A percentile compares a stretch with the other conserved stretches of the same genome.
These are phyloP conservation scores for Ganoderma sinense DNA, from an alignment of 1,284 basidiomycete genomes.

Conservation along the genomic window DNA sequence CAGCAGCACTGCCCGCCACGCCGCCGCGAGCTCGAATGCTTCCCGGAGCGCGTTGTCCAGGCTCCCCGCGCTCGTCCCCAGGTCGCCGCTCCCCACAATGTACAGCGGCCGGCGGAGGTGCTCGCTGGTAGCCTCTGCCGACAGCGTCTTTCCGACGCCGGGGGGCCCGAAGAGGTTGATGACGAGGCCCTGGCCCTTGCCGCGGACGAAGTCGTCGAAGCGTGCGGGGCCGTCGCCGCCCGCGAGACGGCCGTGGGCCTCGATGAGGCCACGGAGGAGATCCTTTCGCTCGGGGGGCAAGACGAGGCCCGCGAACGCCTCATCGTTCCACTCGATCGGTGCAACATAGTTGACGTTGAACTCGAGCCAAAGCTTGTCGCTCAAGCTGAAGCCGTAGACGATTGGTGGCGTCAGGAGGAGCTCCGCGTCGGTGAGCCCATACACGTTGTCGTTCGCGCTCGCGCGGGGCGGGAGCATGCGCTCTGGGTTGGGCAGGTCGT, in stretches of 20 bases:
- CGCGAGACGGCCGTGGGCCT: conserved; percentile 53
- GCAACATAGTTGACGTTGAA: conserved; percentile 59
- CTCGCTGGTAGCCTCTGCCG: conserved; percentile 69
- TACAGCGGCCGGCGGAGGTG: conserved; percentile 65
- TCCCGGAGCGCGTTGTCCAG: conserved; percentile 29
- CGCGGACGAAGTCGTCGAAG: conserved; percentile 69
- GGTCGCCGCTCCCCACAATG: conserved; percentile 62
- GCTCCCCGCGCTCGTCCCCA: conserved; percentile 54
- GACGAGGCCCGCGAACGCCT: conserved; percentile 64
- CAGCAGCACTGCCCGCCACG: conserved; percentile 68
- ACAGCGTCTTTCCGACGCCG: conserved; percentile 58
- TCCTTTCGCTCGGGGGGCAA: conserved; percentile 58
- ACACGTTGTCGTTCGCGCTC: background rate
- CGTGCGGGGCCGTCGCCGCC: conserved; percentile 41
- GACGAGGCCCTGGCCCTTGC: conserved; percentile 67
- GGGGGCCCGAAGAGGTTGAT: conserved; percentile 68
- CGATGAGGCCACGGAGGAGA: conserved; percentile 62
- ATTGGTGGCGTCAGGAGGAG: conserved; percentile 58
- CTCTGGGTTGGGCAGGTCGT: conserved; percentile 9
- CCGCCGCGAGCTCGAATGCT: conserved; percentile 53
- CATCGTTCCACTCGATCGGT: conserved; percentile 61
- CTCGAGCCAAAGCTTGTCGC: conserved; percentile 66
- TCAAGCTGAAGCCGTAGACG: conserved; percentile 64
- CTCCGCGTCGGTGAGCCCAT: conserved; percentile 36
- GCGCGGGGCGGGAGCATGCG: background rate